Conservation (phyloP, 1,284 basidiomycete genomes). For the Melampsora larici-populina region DNA sequence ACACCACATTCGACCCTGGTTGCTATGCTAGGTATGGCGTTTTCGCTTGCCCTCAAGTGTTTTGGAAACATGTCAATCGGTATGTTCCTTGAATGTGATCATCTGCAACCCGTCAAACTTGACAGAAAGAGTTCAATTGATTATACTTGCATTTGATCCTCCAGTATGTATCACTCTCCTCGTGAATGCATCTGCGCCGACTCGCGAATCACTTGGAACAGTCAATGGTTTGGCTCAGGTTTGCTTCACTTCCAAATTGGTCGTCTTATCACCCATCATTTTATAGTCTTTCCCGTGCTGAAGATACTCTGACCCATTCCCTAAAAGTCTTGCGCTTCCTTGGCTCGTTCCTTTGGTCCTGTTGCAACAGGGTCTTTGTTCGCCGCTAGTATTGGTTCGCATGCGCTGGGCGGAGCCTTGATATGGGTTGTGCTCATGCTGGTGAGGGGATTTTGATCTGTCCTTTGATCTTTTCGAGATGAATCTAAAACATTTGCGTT, state of each 20-base stretch:
- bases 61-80: constrained; percentile 37
- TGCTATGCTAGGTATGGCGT: constrained; percentile 19
- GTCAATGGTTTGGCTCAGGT: constrained; percentile 38
- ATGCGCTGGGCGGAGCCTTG: neutral
- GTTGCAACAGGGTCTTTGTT: neutral
- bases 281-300: neutral
- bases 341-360: constrained; percentile 1
- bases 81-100: neutral
- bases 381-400: neutral
- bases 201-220: constrained; percentile 15
- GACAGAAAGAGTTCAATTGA: neutral
- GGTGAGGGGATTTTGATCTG: neutral
- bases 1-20: neutral
- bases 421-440: neutral
- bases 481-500: neutral
- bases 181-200: constrained; percentile 32
- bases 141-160: neutral
- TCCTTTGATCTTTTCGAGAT: neutral
- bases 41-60: constrained; percentile 16
- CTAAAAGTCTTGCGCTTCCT: constrained; percentile 5
- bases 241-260: neutral
- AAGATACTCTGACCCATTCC: neutral
- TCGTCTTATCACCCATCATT: neutral
- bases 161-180: constrained; percentile 28
- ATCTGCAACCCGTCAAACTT: neutral